Percentiles rank a stretch among this genome's conserved stretches.
Evolutionary conservation across 2,329 filamentous ascomycete genomes (phyloP).

Genomic region (Fusarium clavum): DNA sequence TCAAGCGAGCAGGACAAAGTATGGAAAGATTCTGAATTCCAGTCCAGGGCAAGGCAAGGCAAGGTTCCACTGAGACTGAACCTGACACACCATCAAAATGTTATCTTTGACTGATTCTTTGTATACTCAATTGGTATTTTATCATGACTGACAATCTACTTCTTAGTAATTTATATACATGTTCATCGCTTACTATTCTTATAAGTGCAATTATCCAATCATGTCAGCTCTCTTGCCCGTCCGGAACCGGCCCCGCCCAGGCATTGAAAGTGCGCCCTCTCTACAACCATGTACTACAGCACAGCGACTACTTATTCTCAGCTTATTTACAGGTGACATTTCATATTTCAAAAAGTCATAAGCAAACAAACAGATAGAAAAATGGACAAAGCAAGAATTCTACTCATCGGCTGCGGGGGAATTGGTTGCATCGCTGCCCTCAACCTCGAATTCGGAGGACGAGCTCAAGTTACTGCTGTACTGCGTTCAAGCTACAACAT

Average conservation of each 20-base stretch:
- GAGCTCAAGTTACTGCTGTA: slow-evolving; percentile 41
- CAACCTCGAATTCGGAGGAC: slow-evolving; percentile 39
- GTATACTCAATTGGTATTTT: not conserved
- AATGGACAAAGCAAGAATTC: slow-evolving; percentile 34
- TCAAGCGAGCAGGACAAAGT: slow-evolving; percentile 8
- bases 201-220: slow-evolving; percentile 19
- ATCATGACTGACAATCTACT: not conserved
- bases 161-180: not conserved
- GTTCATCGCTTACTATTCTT: not conserved
- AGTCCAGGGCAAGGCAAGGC: not conserved
- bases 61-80: slow-evolving; percentile 11
- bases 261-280: slow-evolving; percentile 26
- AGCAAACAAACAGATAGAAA: not conserved
- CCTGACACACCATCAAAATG: not conserved
- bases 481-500: slow-evolving; percentile 42
- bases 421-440: slow-evolving; percentile 43
- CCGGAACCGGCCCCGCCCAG: slow-evolving; percentile 25
- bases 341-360: not conserved
- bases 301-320: not conserved
- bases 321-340: not conserved
- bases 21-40: not conserved
- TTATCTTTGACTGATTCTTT: not conserved
- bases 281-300: not conserved
- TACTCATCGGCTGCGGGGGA: slow-evolving; percentile 43
- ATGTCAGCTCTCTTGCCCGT: slow-evolving; percentile 3